Percentiles rank a stretch among this genome's conserved stretches.
Evolutionary conservation across 306 rosid genomes (phyloP).

Genomic region (Cicer cuneatum): DNA sequence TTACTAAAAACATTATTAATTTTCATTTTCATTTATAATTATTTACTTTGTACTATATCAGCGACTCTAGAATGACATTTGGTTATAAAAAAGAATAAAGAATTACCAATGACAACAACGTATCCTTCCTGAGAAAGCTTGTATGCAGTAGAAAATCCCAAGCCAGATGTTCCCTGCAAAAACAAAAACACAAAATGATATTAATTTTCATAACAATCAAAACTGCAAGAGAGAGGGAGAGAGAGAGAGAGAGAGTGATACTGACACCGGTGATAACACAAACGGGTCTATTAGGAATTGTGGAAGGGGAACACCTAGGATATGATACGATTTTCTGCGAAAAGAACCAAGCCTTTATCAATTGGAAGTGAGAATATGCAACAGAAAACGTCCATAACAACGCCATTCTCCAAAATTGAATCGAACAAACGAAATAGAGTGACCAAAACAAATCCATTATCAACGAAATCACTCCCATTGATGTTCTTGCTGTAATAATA

Average conservation of each 20-base stretch:
- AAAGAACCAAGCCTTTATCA: constrained; percentile 45
- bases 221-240: constrained; percentile 16
- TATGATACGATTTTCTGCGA: constrained; percentile 38
- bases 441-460: constrained; percentile 48
- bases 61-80: too few species aligned
- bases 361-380: constrained; percentile 54
- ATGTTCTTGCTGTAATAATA: not conserved
- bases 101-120: constrained; percentile 71
- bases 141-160: constrained; percentile 78
- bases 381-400: constrained; percentile 62
- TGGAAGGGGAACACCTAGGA: constrained; percentile 52
- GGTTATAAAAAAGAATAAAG: not conserved
- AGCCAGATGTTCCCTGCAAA: constrained; percentile 88
- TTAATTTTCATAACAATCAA: constrained; percentile 2
- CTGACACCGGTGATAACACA: constrained; percentile 88
- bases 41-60: too few species aligned
- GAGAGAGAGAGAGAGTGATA: not conserved
- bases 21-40: too few species aligned
- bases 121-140: constrained; percentile 77
- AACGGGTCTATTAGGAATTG: constrained; percentile 52
- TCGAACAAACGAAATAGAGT: constrained; percentile 51
- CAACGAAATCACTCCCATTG: constrained; percentile 36
- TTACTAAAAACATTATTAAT: too few species aligned
- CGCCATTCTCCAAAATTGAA: constrained; percentile 78
- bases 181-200: not conserved